Base-by-base conservation (phyloP, 1,284 basidiomycete genomes). In the Lentinula novae-zelandiae region DNA sequence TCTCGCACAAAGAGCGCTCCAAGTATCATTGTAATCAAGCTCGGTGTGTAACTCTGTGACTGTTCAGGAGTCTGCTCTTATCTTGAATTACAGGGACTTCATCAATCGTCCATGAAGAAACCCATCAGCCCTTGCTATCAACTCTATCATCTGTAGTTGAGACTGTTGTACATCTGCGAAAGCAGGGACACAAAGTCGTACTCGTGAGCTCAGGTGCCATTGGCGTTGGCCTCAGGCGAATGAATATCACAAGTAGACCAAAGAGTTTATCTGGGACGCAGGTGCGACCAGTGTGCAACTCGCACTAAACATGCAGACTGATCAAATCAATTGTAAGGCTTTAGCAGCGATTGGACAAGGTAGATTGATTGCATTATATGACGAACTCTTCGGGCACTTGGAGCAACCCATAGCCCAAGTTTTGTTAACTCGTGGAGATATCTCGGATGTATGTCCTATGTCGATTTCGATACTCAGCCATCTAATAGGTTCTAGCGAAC, bases 321-420 rank as follows among this genome's bases (percentile, higher is more conserved):
- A 53, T 59, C 20, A 17, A 42, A 44, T 15, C 51, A 61, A 48
- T 66, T 15, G 15, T 31, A 31, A 95, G 92, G 96, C 96, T 6
- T 78, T 99, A 46, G 96, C 96, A 34, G 96, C 96, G 0, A 94
- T 99, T 56, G 96, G 97, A 1, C 97, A 99, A 78, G 93, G 96
- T 7, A 81, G 96, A 61, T 82, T 99, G 27, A 98, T 99, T 64
- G 95, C 95, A 0, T 78, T 99, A 1, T 99, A 93, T 93, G 97
- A 99, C 72, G 96, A 95, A 70, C 78, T 99, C 49, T 99, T 99
- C 68, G 84, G 92, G 2, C 92, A 96, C 67, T 78, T 98, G 17
- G 95, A 92, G 57, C 95, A 97, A 72, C 93, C 94, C 3, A 97
- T 97, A 52, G 97, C 96, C 0, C 96, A 99, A 74, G 89, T 99